Evolutionary conservation across 305 asterid species (phyloP).

Genomic region (Fraxinus baroniana): DNA sequence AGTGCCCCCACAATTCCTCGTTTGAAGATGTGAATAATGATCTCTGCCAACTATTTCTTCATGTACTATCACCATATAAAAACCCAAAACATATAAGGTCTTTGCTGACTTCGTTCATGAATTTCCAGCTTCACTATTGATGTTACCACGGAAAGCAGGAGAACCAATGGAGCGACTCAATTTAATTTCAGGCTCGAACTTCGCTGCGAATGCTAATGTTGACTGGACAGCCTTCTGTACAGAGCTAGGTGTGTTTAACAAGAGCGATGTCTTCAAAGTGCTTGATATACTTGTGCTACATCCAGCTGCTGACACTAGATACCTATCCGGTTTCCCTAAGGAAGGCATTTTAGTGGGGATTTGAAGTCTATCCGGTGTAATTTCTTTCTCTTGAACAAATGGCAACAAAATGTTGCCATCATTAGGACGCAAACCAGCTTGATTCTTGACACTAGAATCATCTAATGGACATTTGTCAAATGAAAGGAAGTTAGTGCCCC

Average conservation of each 20-base stretch:
- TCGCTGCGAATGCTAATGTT: conserved; percentile 71
- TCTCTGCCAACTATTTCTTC: neutral
- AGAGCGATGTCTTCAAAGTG: conserved; percentile 36
- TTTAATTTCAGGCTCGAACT: conserved; percentile 60
- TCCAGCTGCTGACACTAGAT: conserved; percentile 30
- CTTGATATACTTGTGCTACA: conserved; percentile 21
- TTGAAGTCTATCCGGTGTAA: conserved; percentile 26
- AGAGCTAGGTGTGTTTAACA: conserved; percentile 46
- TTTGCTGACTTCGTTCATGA: conserved; percentile 12
- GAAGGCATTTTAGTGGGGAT: conserved; percentile 25
- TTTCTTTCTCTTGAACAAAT: conserved; percentile 28
- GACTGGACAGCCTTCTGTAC: conserved; percentile 64
- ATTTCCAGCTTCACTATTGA: conserved; percentile 26
- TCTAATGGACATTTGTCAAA: conserved; percentile 26
- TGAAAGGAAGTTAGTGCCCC: conserved; percentile 35
- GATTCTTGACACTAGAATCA: conserved; percentile 26
- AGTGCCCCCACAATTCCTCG: neutral
- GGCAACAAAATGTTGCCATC: conserved; percentile 24
- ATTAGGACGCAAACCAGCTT: neutral
- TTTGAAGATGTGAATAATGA: neutral
- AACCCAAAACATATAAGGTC: neutral
- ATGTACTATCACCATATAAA: neutral
- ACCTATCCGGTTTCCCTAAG: no score
- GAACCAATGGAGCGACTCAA: conserved; percentile 26
- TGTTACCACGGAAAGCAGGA: conserved; percentile 9